These are phyloP conservation scores for Pythium sukuiense DNA, from an alignment of 352 stramenopile species.

Conservation along the genomic window DNA sequence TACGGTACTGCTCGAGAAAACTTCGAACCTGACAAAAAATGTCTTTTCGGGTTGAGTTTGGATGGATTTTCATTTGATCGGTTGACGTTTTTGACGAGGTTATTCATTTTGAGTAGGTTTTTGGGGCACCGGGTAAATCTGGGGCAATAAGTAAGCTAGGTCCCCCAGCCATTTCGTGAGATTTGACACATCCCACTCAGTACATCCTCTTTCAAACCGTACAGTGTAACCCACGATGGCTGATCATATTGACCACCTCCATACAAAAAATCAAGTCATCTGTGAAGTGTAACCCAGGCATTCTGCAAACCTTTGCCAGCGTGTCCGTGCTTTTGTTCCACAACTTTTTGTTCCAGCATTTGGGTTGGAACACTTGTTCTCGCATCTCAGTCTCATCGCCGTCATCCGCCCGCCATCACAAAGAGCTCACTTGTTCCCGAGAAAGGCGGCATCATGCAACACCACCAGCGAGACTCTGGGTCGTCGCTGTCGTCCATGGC, in stretches of 20 bases:
- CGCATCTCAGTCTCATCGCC: not conserved
- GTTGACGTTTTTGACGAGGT: no score
- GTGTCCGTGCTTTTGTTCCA: not conserved
- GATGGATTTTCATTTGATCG: no score
- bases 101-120: no score
- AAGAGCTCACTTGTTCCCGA: not conserved
- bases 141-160: no score
- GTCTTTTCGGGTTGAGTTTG: no score
- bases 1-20: no score
- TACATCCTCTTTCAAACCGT: no score
- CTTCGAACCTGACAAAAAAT: no score
- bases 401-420: not conserved
- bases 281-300: not conserved
- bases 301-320: not conserved
- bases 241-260: not conserved
- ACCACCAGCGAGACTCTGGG: not conserved
- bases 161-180: not conserved
- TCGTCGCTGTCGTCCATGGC: constrained; percentile 12
- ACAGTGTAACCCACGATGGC: not conserved
- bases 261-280: no score
- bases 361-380: not conserved
- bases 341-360: not conserved
- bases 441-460: not conserved
- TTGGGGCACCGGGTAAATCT: no score
- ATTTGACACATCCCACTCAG: not conserved